Base-by-base conservation (phyloP, 192 early-diverging fungal species). In the Umbelopsis vinacea region DNA sequence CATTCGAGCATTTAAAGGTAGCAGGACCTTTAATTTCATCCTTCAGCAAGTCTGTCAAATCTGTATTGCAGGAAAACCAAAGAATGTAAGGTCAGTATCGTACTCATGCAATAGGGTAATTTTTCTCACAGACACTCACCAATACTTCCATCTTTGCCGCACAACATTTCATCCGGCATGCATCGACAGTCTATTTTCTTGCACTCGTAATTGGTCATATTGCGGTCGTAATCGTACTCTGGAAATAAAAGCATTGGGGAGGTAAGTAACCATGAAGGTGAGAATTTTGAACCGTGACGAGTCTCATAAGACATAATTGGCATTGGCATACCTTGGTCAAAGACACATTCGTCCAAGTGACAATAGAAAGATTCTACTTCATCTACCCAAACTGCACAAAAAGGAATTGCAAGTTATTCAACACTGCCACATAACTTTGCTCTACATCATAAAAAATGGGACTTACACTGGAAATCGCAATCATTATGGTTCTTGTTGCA, bases 361-460 rank as follows among this genome's bases (percentile, higher is more conserved):
- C 96, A 97, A 75, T 90, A 97, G 81, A 97, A 97, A n/a, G 93
- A 93, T 74, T 97, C 94, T 35, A 84, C 83, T 50, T 91, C 85
- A 48, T 87, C 92, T 6, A 91, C 88, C 96, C 96, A 97, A 74
- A 97, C 87, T 88, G 53, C 38, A 6, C 12, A 55, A 21, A 69
- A 63, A 22, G 23, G 29, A 50, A 11, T 43, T 7, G n/a, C n/a
- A n/a, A 7, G 40, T 43, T 12, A 43, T 1, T 43, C 0, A 11
- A 1, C 40, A 11, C 40, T 43, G 66, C 38, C 69, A n/a, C 68
- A 40, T 21, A 22, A 35, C 67, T 22, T 23, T 54, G 29, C 14
- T 40, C 0, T 29, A 8, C 7, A 38, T 15, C 22, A 67, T 63
- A 38, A 45, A 9, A 40, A 14, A 63, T 22, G 22, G 11, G n/a